These are phyloP conservation scores for Yamadazyma taylorii DNA, from an alignment of 1,139 yeast species.

Conservation along the genomic window DNA sequence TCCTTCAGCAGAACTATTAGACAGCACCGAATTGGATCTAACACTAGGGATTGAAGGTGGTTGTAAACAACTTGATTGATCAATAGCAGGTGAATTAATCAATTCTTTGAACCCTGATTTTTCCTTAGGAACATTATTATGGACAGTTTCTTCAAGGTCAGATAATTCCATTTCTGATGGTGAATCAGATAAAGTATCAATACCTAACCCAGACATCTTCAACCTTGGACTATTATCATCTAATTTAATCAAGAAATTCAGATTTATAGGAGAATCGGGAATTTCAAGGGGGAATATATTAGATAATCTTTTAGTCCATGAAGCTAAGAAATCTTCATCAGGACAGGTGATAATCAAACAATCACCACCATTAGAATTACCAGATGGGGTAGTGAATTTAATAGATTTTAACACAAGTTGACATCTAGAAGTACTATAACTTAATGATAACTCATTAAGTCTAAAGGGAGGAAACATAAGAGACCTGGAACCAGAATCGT, in stretches of 20 bases:
- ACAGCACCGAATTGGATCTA: constrained; percentile 10
- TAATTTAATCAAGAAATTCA: constrained; percentile 24
- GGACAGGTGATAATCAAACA: constrained; percentile 18
- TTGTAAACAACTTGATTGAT: constrained; percentile 1
- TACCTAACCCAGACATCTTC: constrained; percentile 37
- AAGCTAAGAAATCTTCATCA: constrained; percentile 20
- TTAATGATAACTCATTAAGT: constrained; percentile 16
- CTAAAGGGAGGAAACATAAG: constrained; percentile 47
- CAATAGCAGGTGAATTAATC: constrained; percentile 23
- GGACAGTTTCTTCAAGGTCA: constrained; percentile 4
- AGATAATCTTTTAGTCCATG: constrained; percentile 31
- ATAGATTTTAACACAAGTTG: constrained; percentile 28
- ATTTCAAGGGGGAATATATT: constrained; percentile 32
- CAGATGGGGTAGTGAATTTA: constrained; percentile 17
- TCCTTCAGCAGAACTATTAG: constrained; percentile 9
- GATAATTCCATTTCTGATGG: constrained; percentile 5
- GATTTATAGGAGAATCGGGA: constrained; percentile 24
- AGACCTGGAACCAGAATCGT: constrained; percentile 22
- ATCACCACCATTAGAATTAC: constrained; percentile 5
- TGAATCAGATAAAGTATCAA: constrained; percentile 28
- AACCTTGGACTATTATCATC: constrained; percentile 17
- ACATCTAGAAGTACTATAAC: constrained; percentile 19
- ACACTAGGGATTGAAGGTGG: constrained; percentile 2
- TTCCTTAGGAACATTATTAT: no score
- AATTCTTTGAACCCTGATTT: constrained; percentile 21